Evolutionary conservation across 1,284 basidiomycete genomes (phyloP).

Genomic region (Pseudozyma thailandica): DNA sequence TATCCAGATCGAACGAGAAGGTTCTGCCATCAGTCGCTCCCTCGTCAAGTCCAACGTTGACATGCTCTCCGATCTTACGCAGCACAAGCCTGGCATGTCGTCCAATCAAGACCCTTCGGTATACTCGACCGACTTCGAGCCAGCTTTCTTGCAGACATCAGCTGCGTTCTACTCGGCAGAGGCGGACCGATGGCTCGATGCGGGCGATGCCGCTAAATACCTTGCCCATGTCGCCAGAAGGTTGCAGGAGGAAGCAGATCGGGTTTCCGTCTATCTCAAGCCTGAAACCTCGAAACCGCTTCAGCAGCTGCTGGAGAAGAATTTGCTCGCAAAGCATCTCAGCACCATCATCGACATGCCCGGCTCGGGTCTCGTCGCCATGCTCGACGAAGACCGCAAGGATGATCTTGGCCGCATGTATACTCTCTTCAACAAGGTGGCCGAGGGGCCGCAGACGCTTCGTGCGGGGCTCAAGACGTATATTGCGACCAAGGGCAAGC

Average conservation of each 20-base stretch:
- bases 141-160: conserved; percentile 81
- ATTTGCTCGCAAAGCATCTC: conserved; percentile 83
- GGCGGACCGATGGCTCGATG: conserved; percentile 77
- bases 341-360: conserved; percentile 80
- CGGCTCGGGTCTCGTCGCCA: conserved; percentile 84
- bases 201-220: conserved; percentile 84
- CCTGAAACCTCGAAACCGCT: conserved; percentile 79
- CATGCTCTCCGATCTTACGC: conserved; percentile 79
- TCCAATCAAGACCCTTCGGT: conserved; percentile 71
- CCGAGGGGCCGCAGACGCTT: conserved; percentile 74
- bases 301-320: conserved; percentile 79
- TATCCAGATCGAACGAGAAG: conserved; percentile 90
- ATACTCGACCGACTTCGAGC: conserved; percentile 88
- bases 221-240: conserved; percentile 84
- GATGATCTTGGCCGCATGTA: conserved; percentile 85
- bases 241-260: conserved; percentile 83
- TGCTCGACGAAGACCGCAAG: conserved; percentile 84
- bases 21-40: conserved; percentile 88
- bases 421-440: conserved; percentile 79
- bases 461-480: conserved; percentile 80
- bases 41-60: conserved; percentile 88
- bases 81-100: conserved; percentile 55
- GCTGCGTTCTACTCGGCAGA: conserved; percentile 83
- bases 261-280: conserved; percentile 89
- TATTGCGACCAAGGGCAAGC: conserved; percentile 79